Percentiles rank a stretch among this genome's conserved stretches.
phyloP scores from a whole-genome alignment of 805 yeast genomes.

The Yarrowia alimentaria region DNA sequence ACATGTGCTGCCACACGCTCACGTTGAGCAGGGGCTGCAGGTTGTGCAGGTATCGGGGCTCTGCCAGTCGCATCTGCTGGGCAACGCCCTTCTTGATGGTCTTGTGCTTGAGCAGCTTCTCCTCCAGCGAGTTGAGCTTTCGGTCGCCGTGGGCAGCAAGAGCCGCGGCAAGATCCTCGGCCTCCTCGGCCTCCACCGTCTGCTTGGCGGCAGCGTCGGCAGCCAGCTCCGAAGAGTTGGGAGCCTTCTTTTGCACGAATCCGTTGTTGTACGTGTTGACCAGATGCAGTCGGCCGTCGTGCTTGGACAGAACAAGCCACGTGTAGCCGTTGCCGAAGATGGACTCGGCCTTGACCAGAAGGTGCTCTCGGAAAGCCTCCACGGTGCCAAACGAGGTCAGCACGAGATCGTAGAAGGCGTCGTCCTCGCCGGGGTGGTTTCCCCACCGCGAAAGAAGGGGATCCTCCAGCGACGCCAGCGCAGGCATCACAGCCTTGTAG shows the following conservation, averaged over 20 bases:
- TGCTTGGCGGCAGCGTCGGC: slow-evolving; percentile 19
- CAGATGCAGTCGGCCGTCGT: slow-evolving; percentile 49
- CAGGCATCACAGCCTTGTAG: slow-evolving; percentile 5
- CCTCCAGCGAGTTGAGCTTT: slow-evolving; percentile 33
- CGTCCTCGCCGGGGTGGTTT: slow-evolving; percentile 25
- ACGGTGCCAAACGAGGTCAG: slow-evolving; percentile 67
- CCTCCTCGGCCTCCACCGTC: slow-evolving; percentile 48
- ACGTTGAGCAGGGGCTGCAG: slow-evolving; percentile 63
- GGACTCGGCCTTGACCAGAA: slow-evolving; percentile 67
- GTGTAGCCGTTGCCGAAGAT: slow-evolving; percentile 89
- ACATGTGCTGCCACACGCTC: slow-evolving; percentile 85
- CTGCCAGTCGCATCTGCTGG: slow-evolving; percentile 26
- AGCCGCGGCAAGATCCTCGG: slow-evolving; percentile 42
- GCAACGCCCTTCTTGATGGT: slow-evolving; percentile 13
- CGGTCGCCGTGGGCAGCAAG: neutral
- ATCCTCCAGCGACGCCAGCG: slow-evolving; percentile 7
- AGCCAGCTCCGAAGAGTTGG: slow-evolving; percentile 28
- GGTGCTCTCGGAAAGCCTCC: slow-evolving; percentile 70
- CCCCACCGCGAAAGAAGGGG: no score
- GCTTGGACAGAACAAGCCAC: slow-evolving; percentile 63
- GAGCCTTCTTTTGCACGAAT: slow-evolving; percentile 42
- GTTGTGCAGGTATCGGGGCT: slow-evolving; percentile 25
- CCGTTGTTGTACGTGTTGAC: slow-evolving; percentile 91
- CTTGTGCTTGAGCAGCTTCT: slow-evolving; percentile 29
- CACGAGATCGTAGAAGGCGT: slow-evolving; percentile 29